phyloP scores from a whole-genome alignment of 805 yeast genomes.

The Metschnikowia similis region DNA sequence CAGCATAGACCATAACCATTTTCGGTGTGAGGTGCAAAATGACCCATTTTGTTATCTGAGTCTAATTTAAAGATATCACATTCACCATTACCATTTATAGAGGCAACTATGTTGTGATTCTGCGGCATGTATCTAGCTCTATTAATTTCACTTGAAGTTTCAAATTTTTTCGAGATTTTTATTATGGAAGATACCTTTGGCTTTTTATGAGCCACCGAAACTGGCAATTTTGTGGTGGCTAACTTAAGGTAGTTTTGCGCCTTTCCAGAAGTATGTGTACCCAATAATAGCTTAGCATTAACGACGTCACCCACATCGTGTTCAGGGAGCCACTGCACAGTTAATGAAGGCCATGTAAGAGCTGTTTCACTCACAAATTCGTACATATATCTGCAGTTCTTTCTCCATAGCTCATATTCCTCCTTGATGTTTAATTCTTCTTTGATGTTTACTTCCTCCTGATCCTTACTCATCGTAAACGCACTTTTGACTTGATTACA shows the following conservation, averaged over 20 bases:
- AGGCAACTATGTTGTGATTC: constrained; percentile 49
- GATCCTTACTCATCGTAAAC: constrained; percentile 8
- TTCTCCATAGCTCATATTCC: constrained; percentile 77
- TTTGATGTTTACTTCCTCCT: constrained; percentile 27
- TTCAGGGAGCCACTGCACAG: constrained; percentile 72
- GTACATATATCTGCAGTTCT: constrained; percentile 77
- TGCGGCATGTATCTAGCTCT: constrained; percentile 71
- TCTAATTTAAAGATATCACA: constrained; percentile 50
- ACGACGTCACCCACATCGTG: constrained; percentile 21
- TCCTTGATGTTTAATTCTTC: constrained; percentile 40
- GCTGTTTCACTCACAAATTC: constrained; percentile 80
- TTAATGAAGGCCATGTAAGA: constrained; percentile 76
- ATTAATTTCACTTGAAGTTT: constrained; percentile 63
- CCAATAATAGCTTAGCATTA: constrained; percentile 53
- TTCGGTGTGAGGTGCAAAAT: constrained; percentile 50
- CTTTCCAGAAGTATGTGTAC: constrained; percentile 72
- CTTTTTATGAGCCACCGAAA: not conserved
- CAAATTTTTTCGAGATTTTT: constrained; percentile 56
- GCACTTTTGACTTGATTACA: not conserved
- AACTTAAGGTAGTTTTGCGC: constrained; percentile 64
- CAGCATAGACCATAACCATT: constrained; percentile 78
- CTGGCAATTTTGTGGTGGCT: constrained; percentile 58
- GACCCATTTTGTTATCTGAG: constrained; percentile 24
- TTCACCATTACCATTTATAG: constrained; percentile 65
- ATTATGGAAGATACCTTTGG: constrained; percentile 48